phyloP scores from a whole-genome alignment of 208 protist species.

The Novymonas esmeraldas region DNA sequence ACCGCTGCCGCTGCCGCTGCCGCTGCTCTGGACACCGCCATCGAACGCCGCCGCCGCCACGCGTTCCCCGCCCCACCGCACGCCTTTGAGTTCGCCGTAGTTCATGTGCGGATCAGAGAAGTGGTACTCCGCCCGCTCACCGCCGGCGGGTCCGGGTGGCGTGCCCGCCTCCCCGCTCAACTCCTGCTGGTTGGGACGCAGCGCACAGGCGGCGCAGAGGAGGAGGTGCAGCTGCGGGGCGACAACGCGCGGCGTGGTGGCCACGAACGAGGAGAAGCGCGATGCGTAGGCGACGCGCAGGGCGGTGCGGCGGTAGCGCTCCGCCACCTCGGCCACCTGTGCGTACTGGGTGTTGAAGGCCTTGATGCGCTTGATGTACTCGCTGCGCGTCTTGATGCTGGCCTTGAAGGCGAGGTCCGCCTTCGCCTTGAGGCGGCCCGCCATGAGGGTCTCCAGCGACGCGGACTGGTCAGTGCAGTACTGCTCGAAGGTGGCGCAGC shows the following conservation, averaged over 20 bases:
- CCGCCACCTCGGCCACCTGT: constrained; percentile 42
- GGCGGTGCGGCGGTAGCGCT: constrained; percentile 32
- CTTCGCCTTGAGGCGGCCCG: constrained; percentile 68
- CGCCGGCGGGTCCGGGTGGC: background rate
- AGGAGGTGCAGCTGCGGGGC: constrained; percentile 57
- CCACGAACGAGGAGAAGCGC: constrained; percentile 63
- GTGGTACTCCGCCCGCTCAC: constrained; percentile 28
- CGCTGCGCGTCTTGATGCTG: constrained; percentile 65
- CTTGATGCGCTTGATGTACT: constrained; percentile 86
- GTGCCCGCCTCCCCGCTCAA: too few relatives aligned
- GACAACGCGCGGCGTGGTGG: constrained; percentile 43
- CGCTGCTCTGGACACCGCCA: background rate
- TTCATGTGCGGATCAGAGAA: constrained; percentile 46
- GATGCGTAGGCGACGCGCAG: constrained; percentile 41
- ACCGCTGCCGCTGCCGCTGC: background rate
- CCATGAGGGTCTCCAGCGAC: constrained; percentile 69
- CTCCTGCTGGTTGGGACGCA: constrained; percentile 24
- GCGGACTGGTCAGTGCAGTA: constrained; percentile 59
- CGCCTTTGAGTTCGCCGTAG: constrained; percentile 32
- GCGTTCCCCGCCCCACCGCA: constrained; percentile 18
- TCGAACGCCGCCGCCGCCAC: background rate
- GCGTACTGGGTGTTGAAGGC: constrained; percentile 63
- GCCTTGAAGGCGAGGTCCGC: constrained; percentile 66
- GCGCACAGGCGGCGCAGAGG: constrained; percentile 31
- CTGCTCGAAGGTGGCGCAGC: constrained; percentile 51